Base-by-base conservation (phyloP, 2,329 filamentous ascomycete species). In the Pseudogymnoascus sp. region DNA sequence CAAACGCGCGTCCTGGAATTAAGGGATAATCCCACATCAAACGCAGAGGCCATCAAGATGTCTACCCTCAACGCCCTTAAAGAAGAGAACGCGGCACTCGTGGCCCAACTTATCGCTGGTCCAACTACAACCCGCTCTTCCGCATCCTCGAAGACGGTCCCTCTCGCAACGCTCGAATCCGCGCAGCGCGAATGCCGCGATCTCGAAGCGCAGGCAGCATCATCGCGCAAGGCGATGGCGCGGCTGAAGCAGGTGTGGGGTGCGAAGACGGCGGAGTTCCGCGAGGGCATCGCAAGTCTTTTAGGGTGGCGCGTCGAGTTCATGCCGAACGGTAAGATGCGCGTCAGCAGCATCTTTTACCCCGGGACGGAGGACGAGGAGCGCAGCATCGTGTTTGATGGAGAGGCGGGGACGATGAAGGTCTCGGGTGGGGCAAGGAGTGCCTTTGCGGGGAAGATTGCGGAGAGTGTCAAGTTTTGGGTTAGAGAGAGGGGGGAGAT, bases 321-420 rank as follows among this genome's bases (percentile, higher is more conserved):
- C 71, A 87, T 96, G 71, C 91, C 92, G n/a, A 96, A 96, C 71
- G 94, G 94, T 39, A 92, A 95, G 68, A 95, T 96, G 74, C 86
- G 90, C 30, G 90, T 96, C 19, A 95, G 92, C 59, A 88, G 82
- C 62, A 88, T 92, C 65, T 95, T 92, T 70, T 89, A 88, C 70
- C 87, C 91, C 0, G 85, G 82, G 2, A 73, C 74, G 63, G 74
- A 83, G 71, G 70, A 79, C 5, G 83, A 88, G 60, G 85, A 88
- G 69, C 83, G 58, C 18, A 84, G 81, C 61, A 86, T 88, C 62
- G 84, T 96, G 0, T 96, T 96, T 71, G 91, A 96, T 73, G 91
- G 91, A 58, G 91, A 96, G 75, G 85, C 88, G 61, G 94, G 92
- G 6, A 96, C 92, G 0, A 99, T 99, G 94, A 99, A 99, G 79